Conservation (phyloP, 805 yeast genomes). For the Osmozyma mogii region DNA sequence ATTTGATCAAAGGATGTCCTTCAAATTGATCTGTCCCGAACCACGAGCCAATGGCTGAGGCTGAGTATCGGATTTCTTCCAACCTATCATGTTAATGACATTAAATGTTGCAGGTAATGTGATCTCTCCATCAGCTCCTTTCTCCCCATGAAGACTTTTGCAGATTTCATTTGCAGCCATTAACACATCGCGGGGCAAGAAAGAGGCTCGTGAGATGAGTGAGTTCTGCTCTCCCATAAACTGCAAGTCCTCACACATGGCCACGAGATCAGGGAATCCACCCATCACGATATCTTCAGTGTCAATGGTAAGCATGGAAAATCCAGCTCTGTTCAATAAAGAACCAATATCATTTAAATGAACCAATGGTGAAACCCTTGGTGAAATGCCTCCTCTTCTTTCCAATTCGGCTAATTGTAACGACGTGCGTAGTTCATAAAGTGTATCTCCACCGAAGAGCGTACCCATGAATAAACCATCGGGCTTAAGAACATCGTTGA, state of each 20-base stretch:
- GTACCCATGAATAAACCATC: conserved; percentile 80
- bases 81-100: conserved; percentile 78
- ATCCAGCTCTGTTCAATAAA: conserved; percentile 66
- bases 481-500: conserved; percentile 56
- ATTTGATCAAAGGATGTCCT: conserved; percentile 49
- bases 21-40: conserved; percentile 56
- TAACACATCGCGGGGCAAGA: conserved; percentile 48
- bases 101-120: conserved; percentile 75
- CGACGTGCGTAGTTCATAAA: conserved; percentile 75
- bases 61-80: conserved; percentile 68
- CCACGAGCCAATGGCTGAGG: conserved; percentile 73
- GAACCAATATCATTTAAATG: conserved; percentile 71
- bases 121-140: conserved; percentile 34
- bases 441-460: conserved; percentile 76
- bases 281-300: conserved; percentile 76
- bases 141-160: conserved; percentile 59
- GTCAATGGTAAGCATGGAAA: conserved; percentile 74
- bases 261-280: conserved; percentile 60
- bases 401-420: conserved; percentile 79
- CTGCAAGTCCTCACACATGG: conserved; percentile 64
- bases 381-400: conserved; percentile 69
- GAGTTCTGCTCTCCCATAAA: conserved; percentile 84
- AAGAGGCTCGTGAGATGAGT: conserved; percentile 38
- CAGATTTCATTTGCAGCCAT: conserved; percentile 76
- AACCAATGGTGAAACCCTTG: conserved; percentile 75